phyloP scores from a whole-genome alignment of 768 basidiomycete genomes.

The Calocybe indica region DNA sequence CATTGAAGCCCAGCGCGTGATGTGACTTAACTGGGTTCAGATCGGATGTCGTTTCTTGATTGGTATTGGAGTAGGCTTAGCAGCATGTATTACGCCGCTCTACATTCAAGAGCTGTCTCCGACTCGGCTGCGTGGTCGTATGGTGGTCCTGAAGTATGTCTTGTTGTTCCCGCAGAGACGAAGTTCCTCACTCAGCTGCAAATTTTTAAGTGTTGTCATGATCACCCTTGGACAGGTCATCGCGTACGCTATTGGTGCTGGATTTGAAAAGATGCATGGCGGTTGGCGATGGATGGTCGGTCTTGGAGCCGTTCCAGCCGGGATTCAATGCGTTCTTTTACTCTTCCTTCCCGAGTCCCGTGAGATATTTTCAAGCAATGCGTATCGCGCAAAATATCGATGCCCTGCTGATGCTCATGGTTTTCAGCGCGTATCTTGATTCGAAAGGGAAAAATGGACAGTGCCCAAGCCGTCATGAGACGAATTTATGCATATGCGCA shows the following conservation, averaged over 20 bases:
- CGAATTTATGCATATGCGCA: slow-evolving; percentile 68
- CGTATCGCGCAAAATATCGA: background rate
- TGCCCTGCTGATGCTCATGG: too few relatives aligned
- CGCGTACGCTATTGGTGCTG: slow-evolving; percentile 70
- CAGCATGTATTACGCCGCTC: slow-evolving; percentile 72
- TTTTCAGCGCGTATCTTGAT: slow-evolving; percentile 52
- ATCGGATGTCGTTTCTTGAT: slow-evolving; percentile 72
- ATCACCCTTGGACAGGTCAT: slow-evolving; percentile 80
- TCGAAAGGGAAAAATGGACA: slow-evolving; percentile 41
- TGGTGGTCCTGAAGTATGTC: slow-evolving; percentile 67
- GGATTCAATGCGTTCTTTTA: slow-evolving; percentile 52
- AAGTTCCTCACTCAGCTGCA: background rate
- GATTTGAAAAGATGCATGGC: slow-evolving; percentile 46
- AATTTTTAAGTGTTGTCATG: slow-evolving; percentile 50
- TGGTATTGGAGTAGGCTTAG: slow-evolving; percentile 68
- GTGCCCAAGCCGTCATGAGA: slow-evolving; percentile 48
- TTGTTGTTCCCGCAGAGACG: background rate
- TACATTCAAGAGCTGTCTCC: slow-evolving; percentile 84
- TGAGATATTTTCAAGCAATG: slow-evolving; percentile 26
- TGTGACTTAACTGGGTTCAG: slow-evolving; percentile 19
- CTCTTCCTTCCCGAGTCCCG: slow-evolving; percentile 76
- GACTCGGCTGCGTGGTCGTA: slow-evolving; percentile 63
- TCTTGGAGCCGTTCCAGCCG: slow-evolving; percentile 64
- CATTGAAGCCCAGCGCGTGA: background rate
- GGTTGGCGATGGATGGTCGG: slow-evolving; percentile 90